Conservation (phyloP, 805 yeast genomes). For the Yamadazyma takamatsuzukensis region DNA sequence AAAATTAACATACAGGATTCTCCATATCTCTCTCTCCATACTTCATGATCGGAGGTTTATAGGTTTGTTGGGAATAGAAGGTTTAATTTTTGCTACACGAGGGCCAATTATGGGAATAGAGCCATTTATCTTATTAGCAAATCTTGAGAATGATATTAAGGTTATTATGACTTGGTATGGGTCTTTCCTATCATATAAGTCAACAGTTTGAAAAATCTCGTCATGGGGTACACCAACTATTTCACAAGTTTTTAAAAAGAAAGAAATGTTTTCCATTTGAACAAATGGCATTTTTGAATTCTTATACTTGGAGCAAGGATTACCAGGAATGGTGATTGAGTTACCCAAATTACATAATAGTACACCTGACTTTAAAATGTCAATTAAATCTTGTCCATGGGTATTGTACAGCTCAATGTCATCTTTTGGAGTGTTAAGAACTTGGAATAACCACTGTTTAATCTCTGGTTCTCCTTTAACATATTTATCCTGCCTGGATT, state of each 20-base stretch:
- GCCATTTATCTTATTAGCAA: conserved; percentile 46
- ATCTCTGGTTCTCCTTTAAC: conserved; percentile 36
- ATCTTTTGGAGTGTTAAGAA: conserved; percentile 16
- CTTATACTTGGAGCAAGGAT: conserved; percentile 47
- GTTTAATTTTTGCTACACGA: conserved; percentile 41
- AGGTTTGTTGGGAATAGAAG: conserved; percentile 59
- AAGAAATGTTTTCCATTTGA: conserved; percentile 81
- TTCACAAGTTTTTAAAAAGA: conserved; percentile 62
- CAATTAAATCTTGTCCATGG: conserved; percentile 44
- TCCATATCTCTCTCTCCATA: too few species aligned
- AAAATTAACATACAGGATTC: too few species aligned
- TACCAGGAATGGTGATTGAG: conserved; percentile 19
- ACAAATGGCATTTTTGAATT: conserved; percentile 67
- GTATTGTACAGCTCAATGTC: conserved; percentile 16
- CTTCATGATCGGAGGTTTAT: conserved; percentile 24
- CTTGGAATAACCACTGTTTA: conserved; percentile 52
- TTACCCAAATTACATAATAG: conserved; percentile 34
- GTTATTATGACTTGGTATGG: conserved; percentile 78
- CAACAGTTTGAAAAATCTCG: conserved; percentile 76
- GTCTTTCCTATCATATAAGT: conserved; percentile 68
- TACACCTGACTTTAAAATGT: conserved; percentile 58
- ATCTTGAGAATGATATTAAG: conserved; percentile 67
- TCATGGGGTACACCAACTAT: conserved; percentile 71
- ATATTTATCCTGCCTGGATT: conserved; percentile 52
- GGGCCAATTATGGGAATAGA: conserved; percentile 34